A percentile compares a stretch with the other conserved stretches of the same genome.
These are phyloP conservation scores for Candida nemodendra DNA, from an alignment of 805 yeast species.

Conservation along the genomic window DNA sequence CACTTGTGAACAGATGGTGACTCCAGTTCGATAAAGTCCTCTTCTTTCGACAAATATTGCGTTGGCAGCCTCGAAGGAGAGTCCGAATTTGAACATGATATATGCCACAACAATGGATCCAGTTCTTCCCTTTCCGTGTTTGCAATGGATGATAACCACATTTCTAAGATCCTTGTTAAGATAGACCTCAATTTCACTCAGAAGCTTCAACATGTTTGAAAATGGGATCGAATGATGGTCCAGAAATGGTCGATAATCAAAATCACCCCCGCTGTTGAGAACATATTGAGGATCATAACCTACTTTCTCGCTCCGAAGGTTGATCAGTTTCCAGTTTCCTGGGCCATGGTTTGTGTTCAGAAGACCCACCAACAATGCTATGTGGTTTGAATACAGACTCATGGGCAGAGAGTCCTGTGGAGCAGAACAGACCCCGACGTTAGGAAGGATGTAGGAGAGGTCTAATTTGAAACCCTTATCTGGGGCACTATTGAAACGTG, in stretches of 20 bases:
- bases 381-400: slow-evolving; percentile 49
- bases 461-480: slow-evolving; percentile 41
- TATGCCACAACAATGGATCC: slow-evolving; percentile 75
- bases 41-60: slow-evolving; percentile 54
- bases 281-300: slow-evolving; percentile 33
- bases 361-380: slow-evolving; percentile 49
- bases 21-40: slow-evolving; percentile 58
- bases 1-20: slow-evolving; percentile 68
- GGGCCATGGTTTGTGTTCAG: slow-evolving; percentile 45
- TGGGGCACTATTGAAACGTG: neutral
- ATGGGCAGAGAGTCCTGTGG: slow-evolving; percentile 53
- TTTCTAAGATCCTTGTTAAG: slow-evolving; percentile 35
- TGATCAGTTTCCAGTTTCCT: slow-evolving; percentile 69
- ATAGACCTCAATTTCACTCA: slow-evolving; percentile 45
- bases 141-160: slow-evolving; percentile 74
- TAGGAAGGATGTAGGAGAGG: slow-evolving; percentile 62
- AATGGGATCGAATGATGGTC: slow-evolving; percentile 82
- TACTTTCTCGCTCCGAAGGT: slow-evolving; percentile 59
- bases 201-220: slow-evolving; percentile 41
- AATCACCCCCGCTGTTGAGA: slow-evolving; percentile 37
- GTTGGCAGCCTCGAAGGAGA: slow-evolving; percentile 47
- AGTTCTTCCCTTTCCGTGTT: slow-evolving; percentile 89
- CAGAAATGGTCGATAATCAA: slow-evolving; percentile 54
- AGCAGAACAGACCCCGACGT: slow-evolving; percentile 71
- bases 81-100: slow-evolving; percentile 47